Base-by-base conservation (phyloP, 1,284 basidiomycete genomes). In the Ustilago xerochloae region DNA sequence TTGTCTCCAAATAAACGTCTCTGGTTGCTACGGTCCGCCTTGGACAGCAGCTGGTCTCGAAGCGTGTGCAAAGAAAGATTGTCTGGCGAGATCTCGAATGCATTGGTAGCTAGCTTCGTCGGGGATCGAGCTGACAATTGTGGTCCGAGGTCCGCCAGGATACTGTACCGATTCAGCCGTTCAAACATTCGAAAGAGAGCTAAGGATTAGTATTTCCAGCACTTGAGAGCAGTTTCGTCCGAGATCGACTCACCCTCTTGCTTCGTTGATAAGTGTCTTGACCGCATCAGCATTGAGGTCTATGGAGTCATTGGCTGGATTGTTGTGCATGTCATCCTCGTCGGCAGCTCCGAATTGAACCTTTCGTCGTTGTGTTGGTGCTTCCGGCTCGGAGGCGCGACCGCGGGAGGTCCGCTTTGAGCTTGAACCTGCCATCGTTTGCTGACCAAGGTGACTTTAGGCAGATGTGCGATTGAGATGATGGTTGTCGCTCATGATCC, bases 31-130 rank as follows among this genome's bases (percentile, higher is more conserved):
- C 66, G 71, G 38, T 74, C 66, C 4, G 71, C 61, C 33, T 74
- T 74, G 22, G 66, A 69, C 12, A 74, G 66, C 6, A 74, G 53
- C 55, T 74, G 71, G 36, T 74, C 71, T 32, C 71, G 71, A 3
- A 74, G 45, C 2, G 71, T 69, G 48, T 74, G 71, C 18, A 74
- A 49, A 15, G 71, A 74, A 13, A 74, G 66, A 18, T 69, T 69
- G 47, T 74, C 71, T 4, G 71, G 71, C 4, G 71, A 62, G 38
- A 74, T 74, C 12, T 74, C 66, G 58, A 74, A 74, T 4, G 71
- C 71, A 32, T 54, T 69, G 29, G 63, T 64, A 5, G 65, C 66
- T 49, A 69, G 13, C 48, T 74, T 68, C 16, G 61, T 68, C 1
- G 65, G 70, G 5, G 70, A 73, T 20, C 70, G 56, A 24, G 70